Evolutionary conservation across 2,329 filamentous ascomycete species (phyloP), one percentile per base, ranked within the genome.

Genomic region (Colletotrichum sansevieriae): DNA sequence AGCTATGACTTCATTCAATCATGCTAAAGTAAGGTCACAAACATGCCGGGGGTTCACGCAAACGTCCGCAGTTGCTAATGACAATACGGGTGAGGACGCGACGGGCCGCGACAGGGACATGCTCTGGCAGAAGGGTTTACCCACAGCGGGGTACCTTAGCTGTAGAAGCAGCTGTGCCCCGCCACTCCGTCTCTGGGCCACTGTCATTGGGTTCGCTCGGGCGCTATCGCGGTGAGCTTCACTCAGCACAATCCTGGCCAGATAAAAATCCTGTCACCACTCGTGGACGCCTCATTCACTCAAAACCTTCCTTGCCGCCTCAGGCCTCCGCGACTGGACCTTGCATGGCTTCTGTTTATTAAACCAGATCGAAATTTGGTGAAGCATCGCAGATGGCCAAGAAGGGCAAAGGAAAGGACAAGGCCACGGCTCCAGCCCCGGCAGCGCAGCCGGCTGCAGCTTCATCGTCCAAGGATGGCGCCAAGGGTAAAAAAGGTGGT

Each of bases 401-500:
- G 47, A 71, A 71, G 54, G 61, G 60, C 65, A 71, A 68, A 49
- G 70, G 67, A 35, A 88, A 88, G 72, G 84, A 80, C 46, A 86
- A 86, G 78, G 81, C 78, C 67, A 75, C 80, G 55, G 74, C 81
- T 57, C 76, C 82, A 56, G 75, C 79, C 43, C 76, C 80, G 6
- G 65, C 74, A 57, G 68, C 77, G 55, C 71, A 77, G 29, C 67
- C 76, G 13, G 67, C 72, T 15, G 67, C 72, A n/a, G 39, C 55
- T 44, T 61, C 66, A 12, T 72, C 77, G 13, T 75, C 79, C 20
- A 84, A 86, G 70, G 84, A 85, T 74, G 84, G 86, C 71, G 83
- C 83, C n/a, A 88, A 88, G 73, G 84, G 84, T n/a, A 86, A 77
- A 60, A 81, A 77, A 74, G 74, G 76, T n/a, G 55, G 75, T 13